Base-by-base conservation (phyloP, 306 rosid genomes). In the Ochetophila trinervis region DNA sequence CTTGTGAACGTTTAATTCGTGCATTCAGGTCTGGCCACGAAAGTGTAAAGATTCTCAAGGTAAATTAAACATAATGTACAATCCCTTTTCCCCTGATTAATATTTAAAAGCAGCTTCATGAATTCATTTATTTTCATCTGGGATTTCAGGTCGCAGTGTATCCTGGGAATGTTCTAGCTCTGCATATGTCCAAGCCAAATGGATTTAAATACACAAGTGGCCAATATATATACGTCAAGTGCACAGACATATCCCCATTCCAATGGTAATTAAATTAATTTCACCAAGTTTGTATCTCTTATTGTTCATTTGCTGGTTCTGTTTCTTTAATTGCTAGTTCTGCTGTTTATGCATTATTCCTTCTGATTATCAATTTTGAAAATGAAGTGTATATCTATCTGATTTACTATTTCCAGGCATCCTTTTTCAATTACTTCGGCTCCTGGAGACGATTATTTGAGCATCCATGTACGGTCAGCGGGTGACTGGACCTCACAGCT, bases 401-500 rank as follows among this genome's bases (percentile, higher is more conserved):
- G 22, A 21, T 19, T n/a, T n/a, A n/a, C n/a, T 5, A 8, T 16
- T 47, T 10, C 5, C 76, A 91, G 96, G 98, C 98, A 89, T 73
- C 98, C 97, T 0, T 89, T 93, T 51, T 89, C 96, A 9, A 86
- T 93, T 59, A 87, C 97, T 49, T 89, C 97, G 45, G 97, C 98
- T 63, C 96, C 94, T 0, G 90, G 95, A 47, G 97, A 93, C 45
- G 95, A 89, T 48, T 84, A 93, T 62, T 57, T 93, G 16, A 89
- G 97, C 51, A 75, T 93, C 70, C 95, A 93, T 71, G 89, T 93
- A 60, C 76, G 98, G 19, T 87, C 94, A n/a, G 64, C 70, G 6
- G 96, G 98, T 63, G 98, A 93, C 51, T 89, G 97, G 98, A 86
- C 98, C 54, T 78, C 94, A 16, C 94, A 83, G 24, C 85, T 86